Evolutionary conservation across 495 filamentous ascomycete species (phyloP).

Genomic region (Penicillium roqueforti): DNA sequence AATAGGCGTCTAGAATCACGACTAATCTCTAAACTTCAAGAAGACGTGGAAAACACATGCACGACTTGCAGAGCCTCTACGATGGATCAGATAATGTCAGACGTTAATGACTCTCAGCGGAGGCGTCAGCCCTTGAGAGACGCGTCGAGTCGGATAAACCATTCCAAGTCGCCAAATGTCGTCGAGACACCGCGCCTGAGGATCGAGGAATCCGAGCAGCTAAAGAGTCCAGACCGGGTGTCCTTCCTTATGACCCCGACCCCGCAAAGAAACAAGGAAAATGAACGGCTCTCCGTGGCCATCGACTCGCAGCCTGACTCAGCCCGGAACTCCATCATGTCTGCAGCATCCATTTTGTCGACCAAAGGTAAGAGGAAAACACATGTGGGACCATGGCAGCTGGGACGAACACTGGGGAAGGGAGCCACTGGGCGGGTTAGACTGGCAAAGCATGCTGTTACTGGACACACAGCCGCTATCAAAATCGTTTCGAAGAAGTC

Average conservation of each 20-base stretch:
- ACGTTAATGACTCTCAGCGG: slow-evolving; percentile 19
- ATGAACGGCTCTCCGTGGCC: slow-evolving; percentile 50
- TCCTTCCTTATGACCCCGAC: slow-evolving; percentile 35
- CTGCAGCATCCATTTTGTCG: slow-evolving; percentile 61
- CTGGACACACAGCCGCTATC: slow-evolving; percentile 75
- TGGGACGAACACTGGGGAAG: slow-evolving; percentile 80
- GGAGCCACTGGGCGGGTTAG: slow-evolving; percentile 83
- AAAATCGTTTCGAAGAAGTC: slow-evolving; percentile 86
- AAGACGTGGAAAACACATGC: background rate
- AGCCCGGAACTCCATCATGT: slow-evolving; percentile 69
- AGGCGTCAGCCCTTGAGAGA: slow-evolving; percentile 49
- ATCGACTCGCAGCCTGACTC: slow-evolving; percentile 50
- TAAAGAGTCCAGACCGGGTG: slow-evolving; percentile 36
- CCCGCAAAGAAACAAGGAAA: slow-evolving; percentile 40
- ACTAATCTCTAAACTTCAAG: background rate
- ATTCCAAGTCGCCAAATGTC: slow-evolving; percentile 26
- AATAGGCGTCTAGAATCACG: background rate
- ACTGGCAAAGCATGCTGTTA: slow-evolving; percentile 69
- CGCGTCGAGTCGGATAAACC: slow-evolving; percentile 44
- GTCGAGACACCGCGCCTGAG: slow-evolving; percentile 20
- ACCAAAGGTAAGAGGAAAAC: slow-evolving; percentile 64
- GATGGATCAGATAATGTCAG: slow-evolving; percentile 22
- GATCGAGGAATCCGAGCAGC: slow-evolving; percentile 24
- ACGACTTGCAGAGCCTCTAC: background rate
- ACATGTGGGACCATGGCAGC: slow-evolving; percentile 82